Evolutionary conservation across 2,329 filamentous ascomycete species (phyloP).

Genomic region (Trichoderma hamatum): DNA sequence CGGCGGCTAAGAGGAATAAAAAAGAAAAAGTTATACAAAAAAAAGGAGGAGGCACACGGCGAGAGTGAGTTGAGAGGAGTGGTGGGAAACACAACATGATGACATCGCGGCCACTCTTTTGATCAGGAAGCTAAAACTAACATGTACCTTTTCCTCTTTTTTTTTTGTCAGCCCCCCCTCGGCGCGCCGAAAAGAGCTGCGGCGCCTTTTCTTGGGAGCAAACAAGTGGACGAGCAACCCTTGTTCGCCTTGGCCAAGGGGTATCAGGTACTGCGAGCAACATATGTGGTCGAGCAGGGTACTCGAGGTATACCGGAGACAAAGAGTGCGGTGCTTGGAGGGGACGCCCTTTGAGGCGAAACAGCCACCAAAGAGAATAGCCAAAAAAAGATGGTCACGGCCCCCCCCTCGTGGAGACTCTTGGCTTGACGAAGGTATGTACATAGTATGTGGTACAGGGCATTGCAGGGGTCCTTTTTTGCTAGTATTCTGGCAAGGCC

Average conservation of each 20-base stretch:
- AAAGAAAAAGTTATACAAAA: constrained; percentile 1
- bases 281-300: constrained; percentile 11
- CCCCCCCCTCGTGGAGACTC: neutral
- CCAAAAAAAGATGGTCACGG: neutral
- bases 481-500: neutral
- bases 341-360: constrained; percentile 1
- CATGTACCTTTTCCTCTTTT: neutral
- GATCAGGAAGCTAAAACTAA: neutral
- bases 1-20: neutral
- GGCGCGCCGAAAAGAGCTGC: neutral
- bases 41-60: neutral
- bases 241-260: neutral
- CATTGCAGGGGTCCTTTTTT: neutral
- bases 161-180: neutral
- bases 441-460: neutral
- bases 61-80: too few species aligned
- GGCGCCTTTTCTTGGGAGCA: neutral
- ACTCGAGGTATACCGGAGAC: neutral
- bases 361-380: neutral
- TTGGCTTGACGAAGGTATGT: neutral
- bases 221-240: neutral
- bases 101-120: constrained; percentile 8
- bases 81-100: constrained; percentile 21
- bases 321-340: neutral
- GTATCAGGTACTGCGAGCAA: neutral